phyloP scores from a whole-genome alignment of 164 flowering plant genomes.

The Magnolia kwangsiensis region DNA sequence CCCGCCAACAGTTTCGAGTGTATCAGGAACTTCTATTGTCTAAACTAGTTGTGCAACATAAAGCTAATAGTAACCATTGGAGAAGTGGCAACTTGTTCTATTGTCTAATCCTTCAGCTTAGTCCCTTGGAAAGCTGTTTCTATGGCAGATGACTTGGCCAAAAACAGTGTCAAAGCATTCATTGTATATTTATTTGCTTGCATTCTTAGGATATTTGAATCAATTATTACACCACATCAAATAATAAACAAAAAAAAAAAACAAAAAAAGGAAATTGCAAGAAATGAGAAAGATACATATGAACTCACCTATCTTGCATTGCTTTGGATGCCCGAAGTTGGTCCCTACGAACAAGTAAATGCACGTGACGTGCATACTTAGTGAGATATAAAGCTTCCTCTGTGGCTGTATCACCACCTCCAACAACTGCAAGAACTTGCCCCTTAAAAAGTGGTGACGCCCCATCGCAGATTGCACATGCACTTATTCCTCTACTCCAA shows the following conservation, averaged over 20 bases:
- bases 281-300: neutral
- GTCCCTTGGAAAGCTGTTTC: neutral
- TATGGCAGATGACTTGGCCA: neutral
- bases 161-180: neutral
- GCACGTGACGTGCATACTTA: conserved; percentile 95
- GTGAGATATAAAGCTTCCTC: conserved; percentile 96
- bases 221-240: neutral
- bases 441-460: conserved; percentile 93
- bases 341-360: conserved; percentile 80
- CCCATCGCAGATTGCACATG: conserved; percentile 99
- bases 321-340: conserved; percentile 90
- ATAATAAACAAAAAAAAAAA: neutral
- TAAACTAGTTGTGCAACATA: too few relatives aligned
- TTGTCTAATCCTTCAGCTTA: neutral
- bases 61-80: neutral
- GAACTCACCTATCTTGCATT: conserved; percentile 92
- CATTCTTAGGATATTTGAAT: neutral
- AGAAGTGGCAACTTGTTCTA: neutral
- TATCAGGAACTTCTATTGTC: too few relatives aligned
- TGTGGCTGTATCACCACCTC: conserved; percentile 99
- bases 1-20: too few relatives aligned
- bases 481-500: conserved; percentile 98
- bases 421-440: conserved; percentile 94
- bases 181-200: neutral
- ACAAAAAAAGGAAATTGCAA: neutral